Evolutionary conservation across 2,329 filamentous ascomycete genomes (phyloP), one percentile per base, ranked within the genome.

Genomic region (Pestalotiopsis sp.): DNA sequence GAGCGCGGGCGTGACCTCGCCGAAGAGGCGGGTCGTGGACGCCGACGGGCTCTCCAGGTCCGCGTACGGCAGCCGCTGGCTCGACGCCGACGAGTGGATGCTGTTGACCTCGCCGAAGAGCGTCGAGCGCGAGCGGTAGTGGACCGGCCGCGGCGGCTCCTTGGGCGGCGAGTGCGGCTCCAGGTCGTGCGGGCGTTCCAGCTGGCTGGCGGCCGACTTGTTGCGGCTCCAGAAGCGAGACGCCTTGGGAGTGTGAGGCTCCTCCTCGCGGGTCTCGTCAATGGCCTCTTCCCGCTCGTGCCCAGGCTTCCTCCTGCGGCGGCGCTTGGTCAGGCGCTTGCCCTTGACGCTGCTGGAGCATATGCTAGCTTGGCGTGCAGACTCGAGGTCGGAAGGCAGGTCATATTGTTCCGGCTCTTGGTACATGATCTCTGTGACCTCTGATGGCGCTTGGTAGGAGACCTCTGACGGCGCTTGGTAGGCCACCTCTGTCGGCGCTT

Each of bases 321-420:
- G 76, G 27, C 72, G 76, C 74, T 82, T 82, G 60, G 79, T 79
- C 69, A 79, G 70, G 68, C 75, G 76, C 11, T 76, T 74, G 71
- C 76, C 81, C 74, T 80, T 80, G 52, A 75, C 68, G 70, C 78
- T 79, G 66, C 77, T 79, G 27, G 77, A 71, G 66, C 73, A 73
- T 36, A 78, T 27, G 68, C 77, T 79, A 52, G 77, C 77, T 69
- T 76, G 66, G 13, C 77, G 72, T n/a, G 77, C 77, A 31, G 76
- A 74, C 57, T 79, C 77, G 39, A 79, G 69, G 55, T 79, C 77
- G 9, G 77, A 78, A 55, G 72, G 69, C 23, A 79, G 72, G n/a
- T 78, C 64, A n/a, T 75, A 74, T 17, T 75, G 73, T 39, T 72
- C 74, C 4, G 74, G 69, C 20, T 73, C 74, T 25, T 77, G 74